These are phyloP conservation scores for Apiotrichum brassicae DNA, from an alignment of 1,284 basidiomycete species.

Conservation along the genomic window DNA sequence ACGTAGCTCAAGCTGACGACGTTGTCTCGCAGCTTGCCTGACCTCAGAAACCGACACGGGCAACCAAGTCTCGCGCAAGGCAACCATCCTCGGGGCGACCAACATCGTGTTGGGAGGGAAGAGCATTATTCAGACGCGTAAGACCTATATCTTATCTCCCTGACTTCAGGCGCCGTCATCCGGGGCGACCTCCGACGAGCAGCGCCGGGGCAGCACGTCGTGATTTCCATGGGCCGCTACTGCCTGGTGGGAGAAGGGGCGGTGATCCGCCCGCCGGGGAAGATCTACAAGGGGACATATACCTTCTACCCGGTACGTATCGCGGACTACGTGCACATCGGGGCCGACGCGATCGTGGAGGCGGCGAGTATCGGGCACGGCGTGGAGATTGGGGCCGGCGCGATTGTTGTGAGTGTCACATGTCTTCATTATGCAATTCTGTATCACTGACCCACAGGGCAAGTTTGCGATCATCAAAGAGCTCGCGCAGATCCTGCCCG, in stretches of 20 bases:
- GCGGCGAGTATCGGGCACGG: slow-evolving; percentile 90
- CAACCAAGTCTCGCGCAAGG: slow-evolving; percentile 84
- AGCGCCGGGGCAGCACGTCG: slow-evolving; percentile 80
- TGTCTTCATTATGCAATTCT: not conserved
- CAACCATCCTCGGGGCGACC: slow-evolving; percentile 87
- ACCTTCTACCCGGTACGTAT: slow-evolving; percentile 98
- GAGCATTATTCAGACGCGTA: slow-evolving; percentile 80
- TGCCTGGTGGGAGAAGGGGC: slow-evolving; percentile 83
- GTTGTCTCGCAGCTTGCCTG: not conserved
- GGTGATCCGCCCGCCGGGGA: slow-evolving; percentile 61
- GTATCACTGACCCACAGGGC: slow-evolving; percentile 55
- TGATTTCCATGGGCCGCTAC: slow-evolving; percentile 86
- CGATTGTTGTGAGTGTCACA: slow-evolving; percentile 67
- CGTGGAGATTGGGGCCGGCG: slow-evolving; percentile 91
- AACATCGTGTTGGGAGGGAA: slow-evolving; percentile 97
- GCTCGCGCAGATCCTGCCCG: slow-evolving; percentile 67
- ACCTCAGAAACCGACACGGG: slow-evolving; percentile 43
- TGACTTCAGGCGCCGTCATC: slow-evolving; percentile 26
- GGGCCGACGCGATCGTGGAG: slow-evolving; percentile 78
- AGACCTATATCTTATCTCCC: not conserved
- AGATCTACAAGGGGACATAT: slow-evolving; percentile 62
- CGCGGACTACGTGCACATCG: slow-evolving; percentile 90
- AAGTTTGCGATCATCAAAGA: slow-evolving; percentile 97
- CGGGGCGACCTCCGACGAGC: slow-evolving; percentile 52
- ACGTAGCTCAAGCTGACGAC: slow-evolving; percentile 1